These are phyloP conservation scores for Ceratocystis alfenasii DNA, from an alignment of 2,329 filamentous ascomycete genomes.

Conservation along the genomic window DNA sequence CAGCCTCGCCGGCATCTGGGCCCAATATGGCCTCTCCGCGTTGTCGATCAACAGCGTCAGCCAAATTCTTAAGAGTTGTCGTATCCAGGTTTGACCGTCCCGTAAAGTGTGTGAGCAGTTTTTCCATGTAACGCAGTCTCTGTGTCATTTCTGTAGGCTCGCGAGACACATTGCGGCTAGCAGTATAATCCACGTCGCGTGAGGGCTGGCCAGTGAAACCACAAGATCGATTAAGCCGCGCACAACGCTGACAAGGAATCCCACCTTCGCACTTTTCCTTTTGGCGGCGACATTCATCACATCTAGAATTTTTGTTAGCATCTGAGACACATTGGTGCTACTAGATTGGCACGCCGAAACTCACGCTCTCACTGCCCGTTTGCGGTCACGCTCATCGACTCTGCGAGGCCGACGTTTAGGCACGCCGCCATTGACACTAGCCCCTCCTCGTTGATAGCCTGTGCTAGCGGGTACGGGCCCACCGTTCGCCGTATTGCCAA, in stretches of 20 bases:
- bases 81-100: conserved; percentile 35
- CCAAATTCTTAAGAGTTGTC: conserved; percentile 33
- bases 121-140: conserved; percentile 33
- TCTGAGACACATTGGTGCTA: not conserved
- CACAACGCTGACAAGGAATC: conserved; percentile 41
- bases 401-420: conserved; percentile 25
- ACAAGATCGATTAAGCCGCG: conserved; percentile 40
- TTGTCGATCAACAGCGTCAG: conserved; percentile 33
- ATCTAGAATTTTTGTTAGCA: conserved; percentile 30
- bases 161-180: conserved; percentile 10
- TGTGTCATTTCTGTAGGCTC: conserved; percentile 23
- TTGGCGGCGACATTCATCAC: conserved; percentile 42
- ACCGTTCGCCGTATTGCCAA: conserved; percentile 5
- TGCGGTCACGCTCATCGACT: conserved; percentile 26
- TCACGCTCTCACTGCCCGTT: conserved; percentile 27
- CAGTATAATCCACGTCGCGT: conserved; percentile 12
- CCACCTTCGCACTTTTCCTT: conserved; percentile 48
- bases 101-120: conserved; percentile 36
- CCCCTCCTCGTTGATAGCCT: conserved; percentile 3
- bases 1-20: not conserved
- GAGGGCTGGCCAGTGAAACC: conserved; percentile 32
- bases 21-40: conserved; percentile 14
- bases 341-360: conserved; percentile 6
- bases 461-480: not conserved
- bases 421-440: conserved; percentile 15